These are phyloP conservation scores for Rhexocercosporidium sp. DNA, from an alignment of 2,329 filamentous ascomycete genomes.

Conservation along the genomic window DNA sequence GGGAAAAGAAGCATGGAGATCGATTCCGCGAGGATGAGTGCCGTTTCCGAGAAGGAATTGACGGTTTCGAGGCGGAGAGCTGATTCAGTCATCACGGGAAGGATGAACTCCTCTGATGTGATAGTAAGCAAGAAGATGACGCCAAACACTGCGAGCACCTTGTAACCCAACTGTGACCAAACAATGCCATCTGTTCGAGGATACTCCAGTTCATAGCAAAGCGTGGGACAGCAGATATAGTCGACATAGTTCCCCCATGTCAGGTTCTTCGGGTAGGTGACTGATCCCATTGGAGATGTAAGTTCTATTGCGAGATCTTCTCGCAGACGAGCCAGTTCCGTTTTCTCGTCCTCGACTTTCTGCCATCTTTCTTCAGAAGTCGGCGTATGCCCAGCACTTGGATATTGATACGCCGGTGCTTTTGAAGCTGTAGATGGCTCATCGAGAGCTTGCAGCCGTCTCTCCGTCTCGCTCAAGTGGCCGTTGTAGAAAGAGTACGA, in stretches of 20 bases:
- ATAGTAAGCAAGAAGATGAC: conserved; percentile 95
- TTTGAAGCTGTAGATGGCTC: conserved; percentile 71
- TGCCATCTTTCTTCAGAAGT: conserved; percentile 35
- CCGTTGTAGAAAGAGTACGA: conserved; percentile 99
- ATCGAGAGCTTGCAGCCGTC: conserved; percentile 80
- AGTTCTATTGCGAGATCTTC: conserved; percentile 90
- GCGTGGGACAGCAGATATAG: conserved; percentile 88
- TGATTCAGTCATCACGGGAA: conserved; percentile 83
- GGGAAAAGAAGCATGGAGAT: conserved; percentile 93
- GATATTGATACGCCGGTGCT: conserved; percentile 78
- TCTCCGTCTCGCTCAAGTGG: conserved; percentile 86
- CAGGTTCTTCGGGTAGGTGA: conserved; percentile 90
- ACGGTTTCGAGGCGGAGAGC: conserved; percentile 54
- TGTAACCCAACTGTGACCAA: conserved; percentile 82
- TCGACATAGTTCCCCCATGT: conserved; percentile 83
- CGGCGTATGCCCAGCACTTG: conserved; percentile 45
- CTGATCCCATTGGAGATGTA: conserved; percentile 85
- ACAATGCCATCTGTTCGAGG: conserved; percentile 77
- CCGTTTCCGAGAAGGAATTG: conserved; percentile 61
- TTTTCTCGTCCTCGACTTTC: conserved; percentile 46
- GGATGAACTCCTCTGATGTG: conserved; percentile 92
- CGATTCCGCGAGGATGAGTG: conserved; percentile 84
- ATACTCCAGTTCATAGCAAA: conserved; percentile 98
- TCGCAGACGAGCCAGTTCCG: conserved; percentile 70
- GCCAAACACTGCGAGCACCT: conserved; percentile 88